These are phyloP conservation scores for Aspergillus funiculosus DNA, from an alignment of 495 filamentous ascomycete species.

Conservation along the genomic window DNA sequence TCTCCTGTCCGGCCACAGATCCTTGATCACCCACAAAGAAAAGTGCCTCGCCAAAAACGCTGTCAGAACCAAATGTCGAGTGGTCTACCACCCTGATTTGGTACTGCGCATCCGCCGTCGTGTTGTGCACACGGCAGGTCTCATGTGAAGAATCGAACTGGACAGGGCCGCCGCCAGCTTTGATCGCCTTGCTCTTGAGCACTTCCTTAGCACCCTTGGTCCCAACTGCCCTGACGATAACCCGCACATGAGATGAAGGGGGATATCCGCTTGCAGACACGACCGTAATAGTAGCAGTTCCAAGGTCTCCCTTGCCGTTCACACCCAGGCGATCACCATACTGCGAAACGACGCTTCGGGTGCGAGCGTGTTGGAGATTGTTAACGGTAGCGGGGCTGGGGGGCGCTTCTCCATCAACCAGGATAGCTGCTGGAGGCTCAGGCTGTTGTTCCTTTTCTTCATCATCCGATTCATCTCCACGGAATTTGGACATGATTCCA, in stretches of 20 bases:
- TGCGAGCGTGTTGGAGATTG: conserved; percentile 53
- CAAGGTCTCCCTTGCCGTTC: conserved; percentile 51
- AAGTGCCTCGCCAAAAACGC: conserved; percentile 70
- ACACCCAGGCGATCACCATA: conserved; percentile 45
- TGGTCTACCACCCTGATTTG: conserved; percentile 78
- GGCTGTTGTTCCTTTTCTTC: conserved; percentile 48
- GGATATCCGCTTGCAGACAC: conserved; percentile 76
- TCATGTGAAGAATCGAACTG: conserved; percentile 61
- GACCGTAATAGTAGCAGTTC: conserved; percentile 75
- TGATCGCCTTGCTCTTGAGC: conserved; percentile 77
- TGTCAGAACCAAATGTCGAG: conserved; percentile 73
- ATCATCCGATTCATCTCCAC: conserved; percentile 29
- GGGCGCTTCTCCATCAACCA: conserved; percentile 30
- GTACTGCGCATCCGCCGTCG: conserved; percentile 80
- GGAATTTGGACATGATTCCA: conserved; percentile 55
- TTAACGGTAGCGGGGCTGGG: conserved; percentile 35
- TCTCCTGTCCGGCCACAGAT: conserved; percentile 57
- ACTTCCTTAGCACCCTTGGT: conserved; percentile 68
- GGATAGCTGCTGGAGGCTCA: conserved; percentile 30
- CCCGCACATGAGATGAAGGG: conserved; percentile 69
- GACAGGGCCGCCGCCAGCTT: conserved; percentile 53
- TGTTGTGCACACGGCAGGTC: conserved; percentile 63
- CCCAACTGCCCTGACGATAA: conserved; percentile 60
- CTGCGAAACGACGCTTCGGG: conserved; percentile 58
- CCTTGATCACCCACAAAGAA: conserved; percentile 88